These are phyloP conservation scores for Ascochyta koolunga DNA, from an alignment of 2,329 filamentous ascomycete genomes.

Conservation along the genomic window DNA sequence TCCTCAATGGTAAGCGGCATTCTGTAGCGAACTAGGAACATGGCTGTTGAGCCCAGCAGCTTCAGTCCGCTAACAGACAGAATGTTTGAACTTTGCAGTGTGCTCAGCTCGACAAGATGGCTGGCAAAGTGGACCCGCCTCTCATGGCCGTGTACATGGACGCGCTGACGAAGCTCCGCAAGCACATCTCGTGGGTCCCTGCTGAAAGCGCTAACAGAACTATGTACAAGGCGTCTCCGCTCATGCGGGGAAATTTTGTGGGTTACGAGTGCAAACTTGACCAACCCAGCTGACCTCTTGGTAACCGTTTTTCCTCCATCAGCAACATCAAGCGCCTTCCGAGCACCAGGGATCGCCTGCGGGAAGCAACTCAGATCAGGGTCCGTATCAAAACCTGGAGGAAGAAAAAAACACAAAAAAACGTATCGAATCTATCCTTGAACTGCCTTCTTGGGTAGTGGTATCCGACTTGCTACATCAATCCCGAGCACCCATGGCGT, in stretches of 20 bases:
- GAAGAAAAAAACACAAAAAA: conserved; percentile 2
- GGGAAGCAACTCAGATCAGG: conserved; percentile 4
- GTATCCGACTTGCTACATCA: conserved; percentile 10
- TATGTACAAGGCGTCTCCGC: not conserved
- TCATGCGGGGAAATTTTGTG: conserved; percentile 9
- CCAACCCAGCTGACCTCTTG: conserved; percentile 10
- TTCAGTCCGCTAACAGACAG: not conserved
- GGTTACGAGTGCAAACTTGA: conserved; percentile 6
- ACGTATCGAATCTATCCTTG: conserved; percentile 2
- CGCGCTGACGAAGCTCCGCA: not conserved
- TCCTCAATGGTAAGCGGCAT: not conserved
- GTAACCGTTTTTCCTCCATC: not conserved
- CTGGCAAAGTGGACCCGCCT: not conserved
- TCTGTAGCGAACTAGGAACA: not conserved
- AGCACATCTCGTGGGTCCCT: not conserved
- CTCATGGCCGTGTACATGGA: not conserved
- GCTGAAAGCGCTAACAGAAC: conserved; percentile 4
- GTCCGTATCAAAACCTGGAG: conserved; percentile 12
- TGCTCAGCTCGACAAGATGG: not conserved
- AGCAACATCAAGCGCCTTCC: not conserved
- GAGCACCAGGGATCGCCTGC: conserved; percentile 3
- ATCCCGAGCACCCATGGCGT: not conserved
- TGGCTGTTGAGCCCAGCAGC: not conserved
- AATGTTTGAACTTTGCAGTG: not conserved
- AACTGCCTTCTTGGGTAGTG: conserved; percentile 5